These are phyloP conservation scores for Lolium perenne DNA, from an alignment of 176 grass and related monocot species.

Conservation along the genomic window DNA sequence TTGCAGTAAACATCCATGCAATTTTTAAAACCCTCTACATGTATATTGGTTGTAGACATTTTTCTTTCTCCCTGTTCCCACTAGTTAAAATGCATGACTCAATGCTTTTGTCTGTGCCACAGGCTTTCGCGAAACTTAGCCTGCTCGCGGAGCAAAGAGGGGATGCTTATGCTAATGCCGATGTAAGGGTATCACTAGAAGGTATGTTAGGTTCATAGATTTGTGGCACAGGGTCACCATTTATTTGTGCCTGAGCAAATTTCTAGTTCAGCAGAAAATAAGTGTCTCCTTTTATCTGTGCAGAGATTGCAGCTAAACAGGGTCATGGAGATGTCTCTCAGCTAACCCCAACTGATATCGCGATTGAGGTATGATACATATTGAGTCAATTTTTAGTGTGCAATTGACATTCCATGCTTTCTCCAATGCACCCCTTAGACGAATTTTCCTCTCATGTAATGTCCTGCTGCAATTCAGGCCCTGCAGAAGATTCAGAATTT, in stretches of 20 bases:
- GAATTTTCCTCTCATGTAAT: background rate
- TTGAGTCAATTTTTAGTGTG: background rate
- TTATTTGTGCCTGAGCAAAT: background rate
- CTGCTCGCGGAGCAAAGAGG: conserved; percentile 72
- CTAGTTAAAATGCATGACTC: conserved; percentile 30
- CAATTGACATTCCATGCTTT: background rate
- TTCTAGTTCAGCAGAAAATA: background rate
- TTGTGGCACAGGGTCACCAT: too few species aligned
- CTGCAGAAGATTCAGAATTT: conserved; percentile 54
- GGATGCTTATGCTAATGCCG: conserved; percentile 70
- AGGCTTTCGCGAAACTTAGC: conserved; percentile 78
- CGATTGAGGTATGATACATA: conserved; percentile 61
- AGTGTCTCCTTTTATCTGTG: conserved; percentile 16
- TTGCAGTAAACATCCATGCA: background rate
- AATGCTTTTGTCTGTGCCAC: conserved; percentile 20
- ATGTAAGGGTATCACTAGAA: conserved; percentile 74
- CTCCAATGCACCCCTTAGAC: background rate
- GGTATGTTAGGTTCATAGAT: conserved; percentile 40
- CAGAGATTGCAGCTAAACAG: conserved; percentile 81
- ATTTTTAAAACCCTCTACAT: background rate
- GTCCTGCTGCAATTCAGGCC: conserved; percentile 49
- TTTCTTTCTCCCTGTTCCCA: background rate
- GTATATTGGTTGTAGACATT: background rate
- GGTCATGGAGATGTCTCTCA: conserved; percentile 69
- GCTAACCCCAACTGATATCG: conserved; percentile 79